Percentiles rank a stretch among this genome's conserved stretches.
These are phyloP conservation scores for Maudiozyma pseudohumilis DNA, from an alignment of 805 yeast species.

Conservation along the genomic window DNA sequence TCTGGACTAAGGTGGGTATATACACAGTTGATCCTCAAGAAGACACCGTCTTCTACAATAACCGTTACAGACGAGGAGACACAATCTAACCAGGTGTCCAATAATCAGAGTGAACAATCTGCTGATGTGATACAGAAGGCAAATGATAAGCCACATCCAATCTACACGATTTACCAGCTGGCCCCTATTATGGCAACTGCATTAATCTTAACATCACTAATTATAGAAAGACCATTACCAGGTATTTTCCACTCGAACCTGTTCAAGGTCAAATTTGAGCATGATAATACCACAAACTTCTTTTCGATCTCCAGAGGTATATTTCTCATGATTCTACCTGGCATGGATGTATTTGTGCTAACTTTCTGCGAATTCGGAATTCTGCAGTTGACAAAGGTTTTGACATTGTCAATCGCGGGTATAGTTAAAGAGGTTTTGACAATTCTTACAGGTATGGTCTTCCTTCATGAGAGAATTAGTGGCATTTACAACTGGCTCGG, in stretches of 20 bases:
- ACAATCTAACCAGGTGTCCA: no score
- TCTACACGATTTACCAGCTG: conserved; percentile 71
- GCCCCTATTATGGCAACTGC: conserved; percentile 74
- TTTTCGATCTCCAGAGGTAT: conserved; percentile 42
- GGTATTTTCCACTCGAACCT: conserved; percentile 17
- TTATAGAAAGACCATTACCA: conserved; percentile 52
- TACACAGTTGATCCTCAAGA: conserved; percentile 70
- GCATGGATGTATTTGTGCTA: conserved; percentile 79
- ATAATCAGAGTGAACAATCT: not conserved
- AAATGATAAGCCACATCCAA: conserved; percentile 49
- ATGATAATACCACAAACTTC: conserved; percentile 5
- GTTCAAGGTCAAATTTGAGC: conserved; percentile 11
- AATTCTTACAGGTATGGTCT: conserved; percentile 51
- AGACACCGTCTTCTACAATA: conserved; percentile 36
- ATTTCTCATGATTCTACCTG: conserved; percentile 63
- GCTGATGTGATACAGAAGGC: not conserved
- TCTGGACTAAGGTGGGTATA: conserved; percentile 94
- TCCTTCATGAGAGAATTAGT: conserved; percentile 61
- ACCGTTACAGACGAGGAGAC: no score
- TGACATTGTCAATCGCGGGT: conserved; percentile 85
- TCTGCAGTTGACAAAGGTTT: conserved; percentile 68
- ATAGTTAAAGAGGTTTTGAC: conserved; percentile 88
- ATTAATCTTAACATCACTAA: conserved; percentile 50
- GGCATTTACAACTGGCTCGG: conserved; percentile 65
- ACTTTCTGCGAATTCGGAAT: conserved; percentile 81